These are phyloP conservation scores for Tetrahymena borealis DNA, from an alignment of 73 alveolate genomes.

Conservation along the genomic window DNA sequence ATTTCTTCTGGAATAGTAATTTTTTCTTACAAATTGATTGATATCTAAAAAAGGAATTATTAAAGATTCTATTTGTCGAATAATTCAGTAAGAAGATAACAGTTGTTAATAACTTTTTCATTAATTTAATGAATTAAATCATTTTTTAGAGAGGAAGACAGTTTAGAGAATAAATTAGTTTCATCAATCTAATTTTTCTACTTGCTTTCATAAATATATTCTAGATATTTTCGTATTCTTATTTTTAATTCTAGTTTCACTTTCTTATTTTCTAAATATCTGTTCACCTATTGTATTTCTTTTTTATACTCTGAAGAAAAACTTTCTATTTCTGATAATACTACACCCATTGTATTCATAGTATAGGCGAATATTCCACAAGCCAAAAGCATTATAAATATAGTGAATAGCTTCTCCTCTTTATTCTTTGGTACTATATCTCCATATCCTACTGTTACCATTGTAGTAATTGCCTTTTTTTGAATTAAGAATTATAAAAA, in stretches of 20 bases:
- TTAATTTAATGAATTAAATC: neutral
- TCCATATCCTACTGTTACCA: slow-evolving; percentile 88
- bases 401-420: slow-evolving; percentile 53
- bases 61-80: neutral
- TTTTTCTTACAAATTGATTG: neutral
- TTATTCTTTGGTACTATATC: slow-evolving; percentile 56
- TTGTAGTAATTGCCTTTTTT: slow-evolving; percentile 74
- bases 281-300: slow-evolving; percentile 45
- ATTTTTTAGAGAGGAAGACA: neutral
- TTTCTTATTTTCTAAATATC: slow-evolving; percentile 48
- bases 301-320: slow-evolving; percentile 4
- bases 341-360: slow-evolving; percentile 54
- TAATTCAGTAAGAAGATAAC: neutral
- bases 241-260: slow-evolving; percentile 49
- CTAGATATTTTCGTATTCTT: slow-evolving; percentile 59
- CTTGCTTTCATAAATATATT: slow-evolving; percentile 39
- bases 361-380: slow-evolving; percentile 68
- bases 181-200: slow-evolving; percentile 9
- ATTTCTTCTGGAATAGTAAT: neutral
- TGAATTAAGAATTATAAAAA: too few relatives aligned
- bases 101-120: neutral
- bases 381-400: slow-evolving; percentile 60
- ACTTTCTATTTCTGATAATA: slow-evolving; percentile 23
- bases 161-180: neutral
- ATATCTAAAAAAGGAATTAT: neutral